Evolutionary conservation across 2,329 filamentous ascomycete genomes (phyloP).

Genomic region (Fusarium nisikadoi): DNA sequence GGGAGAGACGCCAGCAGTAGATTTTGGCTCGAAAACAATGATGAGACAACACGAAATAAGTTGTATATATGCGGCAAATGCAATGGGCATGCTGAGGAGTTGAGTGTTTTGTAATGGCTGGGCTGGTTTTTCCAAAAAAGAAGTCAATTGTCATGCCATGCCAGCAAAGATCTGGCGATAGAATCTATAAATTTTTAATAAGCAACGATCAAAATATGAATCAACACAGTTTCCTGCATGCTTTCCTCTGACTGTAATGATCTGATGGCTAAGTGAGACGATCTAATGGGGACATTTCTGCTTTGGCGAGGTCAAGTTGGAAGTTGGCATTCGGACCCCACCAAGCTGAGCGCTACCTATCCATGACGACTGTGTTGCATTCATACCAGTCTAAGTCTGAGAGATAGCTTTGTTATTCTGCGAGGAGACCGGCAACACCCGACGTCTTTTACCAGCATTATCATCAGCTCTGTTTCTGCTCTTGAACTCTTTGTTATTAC

Average conservation of each 20-base stretch:
- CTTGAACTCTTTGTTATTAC: background rate
- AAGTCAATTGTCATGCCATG: slow-evolving; percentile 36
- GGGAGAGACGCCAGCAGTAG: slow-evolving; percentile 74
- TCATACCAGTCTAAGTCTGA: background rate
- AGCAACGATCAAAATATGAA: slow-evolving; percentile 36
- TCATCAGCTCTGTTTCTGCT: background rate
- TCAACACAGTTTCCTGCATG: background rate
- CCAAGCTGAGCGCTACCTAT: slow-evolving; percentile 21
- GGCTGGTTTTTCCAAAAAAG: slow-evolving; percentile 39
- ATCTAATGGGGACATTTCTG: slow-evolving; percentile 3
- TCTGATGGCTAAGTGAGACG: background rate
- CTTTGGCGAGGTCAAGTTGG: slow-evolving; percentile 15
- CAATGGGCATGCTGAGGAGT: slow-evolving; percentile 41
- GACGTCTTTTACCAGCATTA: background rate
- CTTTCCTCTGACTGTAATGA: background rate
- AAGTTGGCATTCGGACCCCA: slow-evolving; percentile 31
- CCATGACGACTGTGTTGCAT: slow-evolving; percentile 30
- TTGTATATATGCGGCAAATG: slow-evolving; percentile 45
- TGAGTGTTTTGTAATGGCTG: slow-evolving; percentile 42
- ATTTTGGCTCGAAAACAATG: slow-evolving; percentile 15
- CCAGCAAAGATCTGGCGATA: slow-evolving; percentile 36
- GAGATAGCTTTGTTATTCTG: background rate
- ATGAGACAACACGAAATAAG: slow-evolving; percentile 29
- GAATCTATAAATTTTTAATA: slow-evolving; percentile 43
- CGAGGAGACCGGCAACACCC: background rate